Base-by-base conservation (phyloP, 1,284 basidiomycete genomes). In the Peniophora sp. region DNA sequence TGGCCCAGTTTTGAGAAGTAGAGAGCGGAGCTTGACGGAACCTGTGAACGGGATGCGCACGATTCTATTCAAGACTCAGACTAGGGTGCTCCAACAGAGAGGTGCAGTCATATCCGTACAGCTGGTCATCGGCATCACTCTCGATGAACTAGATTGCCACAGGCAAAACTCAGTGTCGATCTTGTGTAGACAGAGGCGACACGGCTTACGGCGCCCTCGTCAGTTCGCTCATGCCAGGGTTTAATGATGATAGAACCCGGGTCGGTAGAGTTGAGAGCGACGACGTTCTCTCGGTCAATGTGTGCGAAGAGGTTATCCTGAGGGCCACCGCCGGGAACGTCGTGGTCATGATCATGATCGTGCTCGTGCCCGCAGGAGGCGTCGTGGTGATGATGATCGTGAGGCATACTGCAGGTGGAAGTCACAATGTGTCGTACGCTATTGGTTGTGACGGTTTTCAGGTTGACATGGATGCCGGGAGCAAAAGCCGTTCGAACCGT, bases 101-200 rank as follows among this genome's bases (percentile, higher is more conserved):
- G 36, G 11, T 25, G 38, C 17, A 16, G 47, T 48, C 50, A 59
- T 55, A 20, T 17, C 55, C 74, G 57, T 65, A 89, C 87, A 92
- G 66, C 65, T 91, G 86, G 62, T 90, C 88, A 64, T 92, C 89
- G 35, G 83, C 84, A 57, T 92, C 89, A 12, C 89, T 91, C 63
- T 89, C 83, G 39, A 92, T 57, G 56, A 69, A 87, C 89, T 92
- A 52, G 2, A 32, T 12, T 32, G 5, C 38, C 38, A 20, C 8
- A 20, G 8, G 38, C 38, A n/a, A 8, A n/a, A 8, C n/a, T 41
- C 38, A 41, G 53, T 58, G 47, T 19, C 3, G 45, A 25, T 16
- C 10, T 34, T 23, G 16, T 16, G 38, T 41, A 17, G 8, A n/a
- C 8, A 41, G 9, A 43, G 5, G 8, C 32, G 45, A 24, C 27